These are phyloP conservation scores for Delitschia confertaspora DNA, from an alignment of 495 filamentous ascomycete genomes.

Conservation along the genomic window DNA sequence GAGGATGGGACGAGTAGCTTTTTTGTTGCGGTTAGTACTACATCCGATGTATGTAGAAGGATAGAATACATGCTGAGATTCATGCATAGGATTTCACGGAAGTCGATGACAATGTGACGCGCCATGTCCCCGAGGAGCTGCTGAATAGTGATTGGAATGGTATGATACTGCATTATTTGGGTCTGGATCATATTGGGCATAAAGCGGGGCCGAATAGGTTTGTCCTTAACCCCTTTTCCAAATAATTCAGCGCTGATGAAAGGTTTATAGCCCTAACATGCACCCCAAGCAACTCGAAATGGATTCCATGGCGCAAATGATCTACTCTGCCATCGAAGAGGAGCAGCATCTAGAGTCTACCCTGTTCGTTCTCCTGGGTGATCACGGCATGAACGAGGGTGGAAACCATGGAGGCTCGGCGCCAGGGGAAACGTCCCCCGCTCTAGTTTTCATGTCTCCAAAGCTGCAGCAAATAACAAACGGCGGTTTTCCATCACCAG, in stretches of 20 bases:
- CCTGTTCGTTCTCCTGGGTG: slow-evolving; percentile 78
- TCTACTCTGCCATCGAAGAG: slow-evolving; percentile 66
- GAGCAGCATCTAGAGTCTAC: slow-evolving; percentile 63
- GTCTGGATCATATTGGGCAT: slow-evolving; percentile 95
- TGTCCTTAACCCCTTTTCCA: neutral
- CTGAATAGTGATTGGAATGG: slow-evolving; percentile 76
- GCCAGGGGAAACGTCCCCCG: slow-evolving; percentile 85
- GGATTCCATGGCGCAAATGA: slow-evolving; percentile 68
- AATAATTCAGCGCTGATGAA: neutral
- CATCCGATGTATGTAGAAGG: slow-evolving; percentile 7
- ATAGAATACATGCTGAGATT: slow-evolving; percentile 29
- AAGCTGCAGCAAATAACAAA: slow-evolving; percentile 54
- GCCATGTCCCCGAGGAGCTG: slow-evolving; percentile 74
- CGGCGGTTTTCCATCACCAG: slow-evolving; percentile 35
- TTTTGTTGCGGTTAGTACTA: slow-evolving; percentile 82
- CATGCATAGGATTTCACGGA: slow-evolving; percentile 82
- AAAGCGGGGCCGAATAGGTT: slow-evolving; percentile 87
- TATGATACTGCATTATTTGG: slow-evolving; percentile 90
- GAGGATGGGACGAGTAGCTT: slow-evolving; percentile 93
- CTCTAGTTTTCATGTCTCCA: slow-evolving; percentile 84
- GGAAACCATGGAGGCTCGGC: slow-evolving; percentile 95
- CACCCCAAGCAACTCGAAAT: slow-evolving; percentile 87
- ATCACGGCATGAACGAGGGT: slow-evolving; percentile 98
- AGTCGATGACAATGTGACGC: slow-evolving; percentile 94
- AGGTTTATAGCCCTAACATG: slow-evolving; percentile 76